Evolutionary conservation across 1,284 basidiomycete genomes (phyloP).

Genomic region (Entoloma clypeatum): DNA sequence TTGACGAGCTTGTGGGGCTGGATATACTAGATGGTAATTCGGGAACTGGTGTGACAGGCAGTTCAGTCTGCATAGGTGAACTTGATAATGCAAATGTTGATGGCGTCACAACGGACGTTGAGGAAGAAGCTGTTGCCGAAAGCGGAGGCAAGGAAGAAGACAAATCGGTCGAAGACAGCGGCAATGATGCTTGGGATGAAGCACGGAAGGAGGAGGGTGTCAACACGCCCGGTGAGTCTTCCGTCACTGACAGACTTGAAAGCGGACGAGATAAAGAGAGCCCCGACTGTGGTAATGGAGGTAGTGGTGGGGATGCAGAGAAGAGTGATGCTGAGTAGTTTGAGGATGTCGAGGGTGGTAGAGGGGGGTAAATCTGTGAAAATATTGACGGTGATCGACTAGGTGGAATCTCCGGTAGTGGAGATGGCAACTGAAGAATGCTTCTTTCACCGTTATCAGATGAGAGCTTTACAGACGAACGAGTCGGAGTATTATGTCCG

Average conservation of each 20-base stretch:
- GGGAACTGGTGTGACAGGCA: conserved; percentile 17
- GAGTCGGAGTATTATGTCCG: conserved; percentile 38
- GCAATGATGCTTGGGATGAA: conserved; percentile 14
- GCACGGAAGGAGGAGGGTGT: conserved; percentile 25
- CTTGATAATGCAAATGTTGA: conserved; percentile 18
- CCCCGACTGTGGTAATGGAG: conserved; percentile 18
- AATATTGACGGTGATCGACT: conserved; percentile 30
- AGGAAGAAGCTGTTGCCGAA: conserved; percentile 11
- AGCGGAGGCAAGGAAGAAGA: conserved; percentile 12
- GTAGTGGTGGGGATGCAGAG: conserved; percentile 17
- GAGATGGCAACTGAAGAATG: conserved; percentile 28
- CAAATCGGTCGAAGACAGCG: conserved; percentile 12
- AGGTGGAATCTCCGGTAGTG: conserved; percentile 29
- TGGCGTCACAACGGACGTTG: conserved; percentile 17
- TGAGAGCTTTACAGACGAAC: conserved; percentile 27
- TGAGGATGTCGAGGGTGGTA: conserved; percentile 18
- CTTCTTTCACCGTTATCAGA: conserved; percentile 22
- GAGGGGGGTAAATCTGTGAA: conserved; percentile 23
- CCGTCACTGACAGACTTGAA: conserved; percentile 15
- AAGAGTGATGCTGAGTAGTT: conserved; percentile 16
- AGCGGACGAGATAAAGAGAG: conserved; percentile 2
- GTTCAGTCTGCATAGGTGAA: conserved; percentile 19
- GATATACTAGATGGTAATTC: conserved; percentile 6
- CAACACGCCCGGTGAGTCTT: conserved; percentile 19
- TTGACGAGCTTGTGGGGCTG: conserved; percentile 16